These are phyloP conservation scores for Paradendryphiella salina DNA, from an alignment of 2,329 filamentous ascomycete species.

Conservation along the genomic window DNA sequence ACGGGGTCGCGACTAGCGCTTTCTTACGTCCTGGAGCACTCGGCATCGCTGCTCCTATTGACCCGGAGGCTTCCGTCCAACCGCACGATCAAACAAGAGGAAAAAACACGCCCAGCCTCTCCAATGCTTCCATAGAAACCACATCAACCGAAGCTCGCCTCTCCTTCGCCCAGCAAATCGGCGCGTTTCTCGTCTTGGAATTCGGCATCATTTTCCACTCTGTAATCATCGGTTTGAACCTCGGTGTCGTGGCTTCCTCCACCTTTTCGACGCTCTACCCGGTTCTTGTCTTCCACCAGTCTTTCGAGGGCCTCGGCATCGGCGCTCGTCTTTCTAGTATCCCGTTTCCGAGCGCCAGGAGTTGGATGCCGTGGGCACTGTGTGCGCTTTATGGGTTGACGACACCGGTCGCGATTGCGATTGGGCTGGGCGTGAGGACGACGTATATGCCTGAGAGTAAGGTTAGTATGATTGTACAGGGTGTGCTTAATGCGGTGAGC, in stretches of 20 bases:
- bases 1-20: background rate
- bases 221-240: constrained; percentile 7
- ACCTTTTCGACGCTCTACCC: constrained; percentile 4
- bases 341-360: background rate
- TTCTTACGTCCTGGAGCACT: background rate
- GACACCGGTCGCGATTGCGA: constrained; percentile 1
- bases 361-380: constrained; percentile 8
- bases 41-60: too few relatives aligned
- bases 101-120: background rate
- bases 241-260: constrained; percentile 4
- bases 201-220: constrained; percentile 9
- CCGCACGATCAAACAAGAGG: background rate
- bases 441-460: constrained; percentile 6
- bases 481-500: constrained; percentile 7
- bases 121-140: background rate
- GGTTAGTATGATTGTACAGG: constrained; percentile 1
- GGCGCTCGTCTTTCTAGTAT: constrained; percentile 7
- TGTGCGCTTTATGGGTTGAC: constrained; percentile 4
- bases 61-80: too few relatives aligned
- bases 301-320: constrained; percentile 4
- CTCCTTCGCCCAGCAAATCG: constrained; percentile 4
- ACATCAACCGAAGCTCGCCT: background rate
- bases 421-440: constrained; percentile 2
- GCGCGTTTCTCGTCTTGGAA: constrained; percentile 7
- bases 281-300: constrained; percentile 5